Evolutionary conservation across 2,329 filamentous ascomycete genomes (phyloP), one percentile per base, ranked within the genome.

Genomic region (Aspergillus proliferans): DNA sequence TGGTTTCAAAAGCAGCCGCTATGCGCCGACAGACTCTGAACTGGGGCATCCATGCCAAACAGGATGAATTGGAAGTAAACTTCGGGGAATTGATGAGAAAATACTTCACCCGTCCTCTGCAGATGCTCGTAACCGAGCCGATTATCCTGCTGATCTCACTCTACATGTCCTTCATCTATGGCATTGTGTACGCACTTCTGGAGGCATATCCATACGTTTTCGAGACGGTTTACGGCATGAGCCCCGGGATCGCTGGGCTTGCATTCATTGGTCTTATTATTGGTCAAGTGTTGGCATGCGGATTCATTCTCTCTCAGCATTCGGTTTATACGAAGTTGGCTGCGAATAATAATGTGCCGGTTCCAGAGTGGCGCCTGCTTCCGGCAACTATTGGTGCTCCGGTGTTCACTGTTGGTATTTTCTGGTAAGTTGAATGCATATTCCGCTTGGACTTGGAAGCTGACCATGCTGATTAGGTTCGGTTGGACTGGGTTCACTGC

Each of bases 41-140:
- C 48, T 79, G 75, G 76, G 77, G 75, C 1, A 79, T 81, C 41
- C 77, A 80, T 55, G 76, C 78, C 3, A 76, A 72, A 51, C 67
- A 69, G 41, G 75, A 77, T 52, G 71, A 75, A 58, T 68, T 77
- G 33, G 74, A 77, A 52, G 60, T 78, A 22, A 69, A 74, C 45
- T 65, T 76, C 38, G 59, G 60, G 6, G 69, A 74, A 48, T 52
- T 78, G 15, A 52, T 75, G 6, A 61, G 70, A 2, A 73, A 74
- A 50, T 76, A 77, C 50, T 68, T 78, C 40, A 70, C 66, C 41
- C 65, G 74, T 5, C 68, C 68, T 3, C 28, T 70, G 33, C 58
- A 58, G 15, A 49, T 71, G 36, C 60, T 71, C 2, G 24, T 68
- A 15, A 69, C 64, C 0, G 69, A 72, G 45, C 68, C 67, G 1